Evolutionary conservation across 1,284 basidiomycete genomes (phyloP).

Genomic region (Sporisorium iseilematis-ciliati): DNA sequence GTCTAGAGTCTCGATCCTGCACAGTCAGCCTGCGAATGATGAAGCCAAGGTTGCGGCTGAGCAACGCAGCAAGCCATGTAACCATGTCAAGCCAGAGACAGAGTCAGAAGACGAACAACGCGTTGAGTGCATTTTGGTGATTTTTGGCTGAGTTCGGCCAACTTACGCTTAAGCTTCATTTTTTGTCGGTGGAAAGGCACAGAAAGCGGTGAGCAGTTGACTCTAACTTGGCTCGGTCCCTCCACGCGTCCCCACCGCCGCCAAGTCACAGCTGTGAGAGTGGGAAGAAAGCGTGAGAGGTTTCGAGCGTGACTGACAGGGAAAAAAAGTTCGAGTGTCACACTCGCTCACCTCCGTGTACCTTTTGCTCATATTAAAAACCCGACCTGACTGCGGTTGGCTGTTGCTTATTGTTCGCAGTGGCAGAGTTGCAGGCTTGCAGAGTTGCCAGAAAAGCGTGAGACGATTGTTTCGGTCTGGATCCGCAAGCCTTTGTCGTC

Average conservation of each 20-base stretch:
- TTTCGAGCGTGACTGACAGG: neutral
- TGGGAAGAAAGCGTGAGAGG: conserved; percentile 5
- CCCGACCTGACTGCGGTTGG: too few species aligned
- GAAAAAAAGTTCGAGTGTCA: conserved; percentile 1
- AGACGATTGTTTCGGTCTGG: conserved; percentile 1
- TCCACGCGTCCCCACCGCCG: conserved; percentile 11
- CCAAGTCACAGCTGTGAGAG: too few species aligned
- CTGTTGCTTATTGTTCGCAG: neutral
- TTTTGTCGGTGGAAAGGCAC: neutral
- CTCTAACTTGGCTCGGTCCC: neutral
- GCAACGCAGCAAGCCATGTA: too few species aligned
- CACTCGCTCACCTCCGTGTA: conserved; percentile 1
- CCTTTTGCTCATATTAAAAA: too few species aligned
- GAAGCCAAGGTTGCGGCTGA: too few species aligned
- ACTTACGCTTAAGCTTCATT: neutral
- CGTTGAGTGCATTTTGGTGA: conserved; percentile 2
- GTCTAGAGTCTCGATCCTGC: too few species aligned
- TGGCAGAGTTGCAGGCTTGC: too few species aligned
- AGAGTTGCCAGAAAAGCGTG: neutral
- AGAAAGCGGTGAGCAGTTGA: neutral
- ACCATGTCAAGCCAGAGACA: too few species aligned
- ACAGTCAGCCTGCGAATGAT: too few species aligned
- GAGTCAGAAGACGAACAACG: conserved; percentile 2
- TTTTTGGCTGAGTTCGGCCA: too few species aligned
- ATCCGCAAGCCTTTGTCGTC: conserved; percentile 2